Conservation (phyloP, 106 monocot species). For the Gastrodia elata region DNA sequence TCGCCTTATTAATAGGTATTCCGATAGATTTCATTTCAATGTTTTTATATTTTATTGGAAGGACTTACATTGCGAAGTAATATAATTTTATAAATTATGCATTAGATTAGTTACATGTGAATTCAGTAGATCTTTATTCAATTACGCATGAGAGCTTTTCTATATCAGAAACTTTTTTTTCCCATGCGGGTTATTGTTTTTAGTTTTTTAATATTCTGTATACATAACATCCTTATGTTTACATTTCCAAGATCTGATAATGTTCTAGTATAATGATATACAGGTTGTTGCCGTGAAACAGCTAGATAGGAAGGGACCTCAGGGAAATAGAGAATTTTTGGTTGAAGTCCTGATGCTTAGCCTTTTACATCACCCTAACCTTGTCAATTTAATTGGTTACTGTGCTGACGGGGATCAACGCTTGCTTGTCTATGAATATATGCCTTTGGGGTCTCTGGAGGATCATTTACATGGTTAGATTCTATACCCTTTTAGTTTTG, state of each 20-base stretch:
- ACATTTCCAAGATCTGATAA: background rate
- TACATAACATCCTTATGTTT: background rate
- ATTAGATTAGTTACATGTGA: background rate
- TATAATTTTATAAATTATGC: background rate
- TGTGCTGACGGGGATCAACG: constrained; percentile 13
- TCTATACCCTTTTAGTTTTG: background rate
- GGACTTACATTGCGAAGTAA: background rate
- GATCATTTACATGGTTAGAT: constrained; percentile 13
- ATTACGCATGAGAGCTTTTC: background rate
- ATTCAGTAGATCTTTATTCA: background rate
- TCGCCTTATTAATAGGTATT: background rate
- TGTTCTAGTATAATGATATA: background rate
- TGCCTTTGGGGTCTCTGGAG: constrained; percentile 10
- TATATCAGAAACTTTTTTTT: background rate
- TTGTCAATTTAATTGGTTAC: constrained; percentile 12
- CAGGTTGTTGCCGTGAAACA: constrained; percentile 13
- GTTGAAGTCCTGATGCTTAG: constrained; percentile 10
- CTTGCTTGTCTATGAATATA: constrained; percentile 6
- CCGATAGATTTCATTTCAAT: background rate
- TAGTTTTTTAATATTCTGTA: background rate
- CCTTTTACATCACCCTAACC: constrained; percentile 11
- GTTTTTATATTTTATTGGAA: constrained; percentile 1
- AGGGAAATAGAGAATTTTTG: constrained; percentile 14
- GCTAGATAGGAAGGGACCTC: constrained; percentile 10
- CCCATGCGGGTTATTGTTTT: background rate